Evolutionary conservation across 2,329 filamentous ascomycete genomes (phyloP).

Genomic region (Fusarium hainanense): DNA sequence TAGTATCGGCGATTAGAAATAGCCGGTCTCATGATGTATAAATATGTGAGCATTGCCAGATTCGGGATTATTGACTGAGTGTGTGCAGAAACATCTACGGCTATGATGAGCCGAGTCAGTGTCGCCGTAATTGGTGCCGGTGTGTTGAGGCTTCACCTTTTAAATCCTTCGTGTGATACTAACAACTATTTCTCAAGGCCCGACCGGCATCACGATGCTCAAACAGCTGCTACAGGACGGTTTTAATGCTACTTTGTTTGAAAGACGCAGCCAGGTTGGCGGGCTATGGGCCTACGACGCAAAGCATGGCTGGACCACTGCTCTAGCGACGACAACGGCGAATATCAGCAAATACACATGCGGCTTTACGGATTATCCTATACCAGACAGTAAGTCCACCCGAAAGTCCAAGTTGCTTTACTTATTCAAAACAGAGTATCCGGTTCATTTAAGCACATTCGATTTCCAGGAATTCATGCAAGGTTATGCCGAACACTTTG

Average conservation of each 20-base stretch:
- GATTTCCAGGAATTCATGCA: constrained; percentile 34
- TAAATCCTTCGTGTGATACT: rapidly evolving
- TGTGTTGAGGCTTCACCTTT: background rate
- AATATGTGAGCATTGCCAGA: background rate
- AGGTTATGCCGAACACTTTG: constrained; percentile 16
- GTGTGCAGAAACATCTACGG: background rate
- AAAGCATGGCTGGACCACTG: constrained; percentile 14
- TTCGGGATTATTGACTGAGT: rapidly evolving
- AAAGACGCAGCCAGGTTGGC: constrained; percentile 6
- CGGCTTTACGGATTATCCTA: constrained; percentile 23
- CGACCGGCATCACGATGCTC: constrained; percentile 28
- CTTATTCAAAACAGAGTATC: background rate
- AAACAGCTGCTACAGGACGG: constrained; percentile 26
- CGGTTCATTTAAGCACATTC: background rate
- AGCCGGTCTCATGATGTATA: background rate
- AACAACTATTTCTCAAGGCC: background rate
- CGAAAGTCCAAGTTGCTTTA: no score
- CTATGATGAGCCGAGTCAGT: background rate
- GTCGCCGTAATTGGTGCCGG: constrained; percentile 5
- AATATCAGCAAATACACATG: constrained; percentile 34
- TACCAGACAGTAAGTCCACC: constrained; percentile 18
- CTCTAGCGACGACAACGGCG: background rate
- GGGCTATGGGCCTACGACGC: constrained; percentile 20
- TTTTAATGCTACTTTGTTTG: constrained; percentile 8
- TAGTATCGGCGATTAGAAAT: background rate